These are phyloP conservation scores for Skeletonema tropicum DNA, from an alignment of 108 stramenopile genomes.

Conservation along the genomic window DNA sequence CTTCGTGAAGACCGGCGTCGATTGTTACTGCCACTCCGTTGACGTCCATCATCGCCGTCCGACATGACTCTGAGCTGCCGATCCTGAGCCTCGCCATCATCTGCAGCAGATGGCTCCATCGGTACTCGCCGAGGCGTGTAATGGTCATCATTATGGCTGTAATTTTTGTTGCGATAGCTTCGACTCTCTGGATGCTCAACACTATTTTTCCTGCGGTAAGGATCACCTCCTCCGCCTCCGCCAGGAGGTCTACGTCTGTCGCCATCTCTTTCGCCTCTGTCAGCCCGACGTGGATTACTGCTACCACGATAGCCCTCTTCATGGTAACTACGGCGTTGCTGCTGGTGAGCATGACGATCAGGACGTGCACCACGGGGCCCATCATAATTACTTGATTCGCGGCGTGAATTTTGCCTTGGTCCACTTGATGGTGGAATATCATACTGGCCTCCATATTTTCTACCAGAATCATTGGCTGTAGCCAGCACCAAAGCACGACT, in stretches of 20 bases:
- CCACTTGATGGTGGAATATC: slow-evolving; percentile 17
- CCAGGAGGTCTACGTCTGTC: slow-evolving; percentile 10
- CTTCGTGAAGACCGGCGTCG: too few species aligned
- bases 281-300: slow-evolving; percentile 2
- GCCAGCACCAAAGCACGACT: slow-evolving; percentile 40
- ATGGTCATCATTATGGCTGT: too few species aligned
- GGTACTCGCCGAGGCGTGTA: too few species aligned
- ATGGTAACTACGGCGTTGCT: not conserved
- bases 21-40: too few species aligned
- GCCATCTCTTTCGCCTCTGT: slow-evolving; percentile 17
- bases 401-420: slow-evolving; percentile 15
- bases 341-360: slow-evolving; percentile 17
- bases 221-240: slow-evolving; percentile 4
- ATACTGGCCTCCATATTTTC: slow-evolving; percentile 29
- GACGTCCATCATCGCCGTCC: too few species aligned
- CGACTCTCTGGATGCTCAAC: too few species aligned
- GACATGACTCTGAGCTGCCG: too few species aligned
- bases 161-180: too few species aligned
- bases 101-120: too few species aligned
- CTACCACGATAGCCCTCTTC: slow-evolving; percentile 4
- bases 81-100: too few species aligned
- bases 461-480: slow-evolving; percentile 19
- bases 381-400: slow-evolving; percentile 22
- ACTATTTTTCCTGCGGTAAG: slow-evolving; percentile 6
- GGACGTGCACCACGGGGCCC: slow-evolving; percentile 2